Conservation (phyloP, 805 yeast species). For the Torulaspora gathmanii region DNA sequence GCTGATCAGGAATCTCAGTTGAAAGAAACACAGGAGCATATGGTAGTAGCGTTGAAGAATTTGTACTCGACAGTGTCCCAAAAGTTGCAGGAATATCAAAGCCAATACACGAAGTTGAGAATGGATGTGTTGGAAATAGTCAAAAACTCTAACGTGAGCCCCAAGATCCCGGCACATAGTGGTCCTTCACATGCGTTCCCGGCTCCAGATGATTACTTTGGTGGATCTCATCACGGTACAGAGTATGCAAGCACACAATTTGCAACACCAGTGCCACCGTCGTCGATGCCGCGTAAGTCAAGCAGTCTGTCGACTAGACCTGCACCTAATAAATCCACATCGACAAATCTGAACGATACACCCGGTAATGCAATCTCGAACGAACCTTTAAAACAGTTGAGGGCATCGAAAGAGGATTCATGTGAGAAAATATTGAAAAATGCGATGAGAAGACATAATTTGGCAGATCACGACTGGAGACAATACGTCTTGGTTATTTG, state of each 20-base stretch:
- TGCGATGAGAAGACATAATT: constrained; percentile 80
- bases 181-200: constrained; percentile 9
- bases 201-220: constrained; percentile 21
- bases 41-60: constrained; percentile 28
- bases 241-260: constrained; percentile 2
- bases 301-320: constrained; percentile 12
- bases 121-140: constrained; percentile 31
- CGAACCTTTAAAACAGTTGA: constrained; percentile 76
- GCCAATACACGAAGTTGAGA: constrained; percentile 30
- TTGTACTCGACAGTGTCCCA: constrained; percentile 26
- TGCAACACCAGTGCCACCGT: constrained; percentile 10
- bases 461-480: constrained; percentile 76
- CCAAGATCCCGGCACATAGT: constrained; percentile 10
- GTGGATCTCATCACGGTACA: constrained; percentile 14
- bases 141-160: constrained; percentile 17
- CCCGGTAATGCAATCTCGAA: constrained; percentile 17
- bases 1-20: constrained; percentile 14
- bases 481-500: constrained; percentile 85
- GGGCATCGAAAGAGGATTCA: constrained; percentile 87
- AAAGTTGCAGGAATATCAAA: constrained; percentile 32
- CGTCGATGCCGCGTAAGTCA: constrained; percentile 10
- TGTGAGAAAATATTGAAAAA: constrained; percentile 82
- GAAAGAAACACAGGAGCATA: constrained; percentile 33
- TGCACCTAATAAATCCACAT: constrained; percentile 8
- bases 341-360: constrained; percentile 10